Percentiles rank a stretch among this genome's conserved stretches.
Conservation (phyloP, 306 rosid species). For the Prunus mume region DNA sequence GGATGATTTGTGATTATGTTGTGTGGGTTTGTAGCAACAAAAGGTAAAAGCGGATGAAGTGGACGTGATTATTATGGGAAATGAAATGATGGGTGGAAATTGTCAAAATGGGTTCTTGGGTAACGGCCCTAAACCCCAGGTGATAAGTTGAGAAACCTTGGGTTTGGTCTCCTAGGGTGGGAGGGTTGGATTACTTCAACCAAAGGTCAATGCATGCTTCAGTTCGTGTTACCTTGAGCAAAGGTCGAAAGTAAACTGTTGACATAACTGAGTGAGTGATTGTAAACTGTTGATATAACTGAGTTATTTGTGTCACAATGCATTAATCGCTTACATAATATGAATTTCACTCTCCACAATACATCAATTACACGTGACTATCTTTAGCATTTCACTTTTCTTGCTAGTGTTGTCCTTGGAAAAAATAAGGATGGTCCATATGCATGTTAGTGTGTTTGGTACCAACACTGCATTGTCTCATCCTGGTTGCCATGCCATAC, state of each 20-base stretch:
- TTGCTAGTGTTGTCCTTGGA: too few relatives aligned
- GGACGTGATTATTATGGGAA: background rate
- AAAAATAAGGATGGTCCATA: background rate
- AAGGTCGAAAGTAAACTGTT: too few relatives aligned
- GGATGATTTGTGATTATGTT: background rate
- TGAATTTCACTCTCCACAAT: too few relatives aligned
- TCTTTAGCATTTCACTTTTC: too few relatives aligned
- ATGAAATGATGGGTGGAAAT: background rate
- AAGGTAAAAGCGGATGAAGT: background rate
- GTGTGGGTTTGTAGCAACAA: background rate
- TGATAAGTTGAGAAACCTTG: background rate
- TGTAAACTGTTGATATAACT: too few relatives aligned
- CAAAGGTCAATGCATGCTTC: background rate
- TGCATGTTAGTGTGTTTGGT: background rate
- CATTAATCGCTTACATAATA: too few relatives aligned
- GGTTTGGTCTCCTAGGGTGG: background rate
- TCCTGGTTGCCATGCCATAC: background rate
- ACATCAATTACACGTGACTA: too few relatives aligned
- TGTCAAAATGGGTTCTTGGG: background rate
- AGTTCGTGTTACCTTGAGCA: too few relatives aligned
- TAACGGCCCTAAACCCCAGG: constrained; percentile 22
- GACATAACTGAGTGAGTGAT: too few relatives aligned
- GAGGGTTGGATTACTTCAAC: background rate
- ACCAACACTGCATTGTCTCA: background rate
- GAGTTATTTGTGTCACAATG: too few relatives aligned